Evolutionary conservation across 495 filamentous ascomycete species (phyloP).

Genomic region (Letharia columbiana): DNA sequence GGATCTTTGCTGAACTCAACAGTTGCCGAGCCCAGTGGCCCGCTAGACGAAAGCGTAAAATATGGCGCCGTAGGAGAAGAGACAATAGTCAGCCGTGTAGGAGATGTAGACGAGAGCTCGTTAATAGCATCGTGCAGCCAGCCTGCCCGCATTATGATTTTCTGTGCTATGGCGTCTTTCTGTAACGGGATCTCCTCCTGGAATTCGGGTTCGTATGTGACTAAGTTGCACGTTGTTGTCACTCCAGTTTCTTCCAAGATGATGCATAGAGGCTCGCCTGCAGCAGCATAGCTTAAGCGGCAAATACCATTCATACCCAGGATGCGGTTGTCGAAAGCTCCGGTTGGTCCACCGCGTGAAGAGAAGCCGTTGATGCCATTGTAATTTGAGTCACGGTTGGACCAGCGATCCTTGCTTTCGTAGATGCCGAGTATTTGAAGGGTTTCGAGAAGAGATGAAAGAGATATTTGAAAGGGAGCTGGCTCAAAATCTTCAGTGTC

Average conservation of each 20-base stretch:
- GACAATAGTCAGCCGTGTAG: conserved; percentile 52
- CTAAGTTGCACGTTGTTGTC: conserved; percentile 82
- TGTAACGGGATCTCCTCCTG: conserved; percentile 73
- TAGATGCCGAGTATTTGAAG: conserved; percentile 85
- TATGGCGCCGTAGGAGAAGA: conserved; percentile 59
- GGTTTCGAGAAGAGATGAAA: conserved; percentile 83
- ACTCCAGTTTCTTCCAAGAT: conserved; percentile 77
- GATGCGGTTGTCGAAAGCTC: conserved; percentile 64
- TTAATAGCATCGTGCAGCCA: conserved; percentile 78
- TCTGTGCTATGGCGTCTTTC: conserved; percentile 69
- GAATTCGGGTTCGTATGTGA: conserved; percentile 70
- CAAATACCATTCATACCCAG: conserved; percentile 76
- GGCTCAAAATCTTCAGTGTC: conserved; percentile 33
- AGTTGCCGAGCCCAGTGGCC: conserved; percentile 67
- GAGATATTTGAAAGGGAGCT: conserved; percentile 68
- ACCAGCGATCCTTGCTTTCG: conserved; percentile 48
- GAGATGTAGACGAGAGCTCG: conserved; percentile 68
- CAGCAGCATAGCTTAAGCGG: conserved; percentile 61
- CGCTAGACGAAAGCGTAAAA: conserved; percentile 63
- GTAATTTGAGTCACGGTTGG: conserved; percentile 46
- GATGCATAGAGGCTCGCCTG: conserved; percentile 69
- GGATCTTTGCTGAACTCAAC: conserved; percentile 76
- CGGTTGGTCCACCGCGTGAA: conserved; percentile 36
- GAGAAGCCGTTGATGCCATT: conserved; percentile 43
- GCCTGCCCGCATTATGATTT: conserved; percentile 84